Base-by-base conservation (phyloP, 257 asterid species). In the Salvia splendens region DNA sequence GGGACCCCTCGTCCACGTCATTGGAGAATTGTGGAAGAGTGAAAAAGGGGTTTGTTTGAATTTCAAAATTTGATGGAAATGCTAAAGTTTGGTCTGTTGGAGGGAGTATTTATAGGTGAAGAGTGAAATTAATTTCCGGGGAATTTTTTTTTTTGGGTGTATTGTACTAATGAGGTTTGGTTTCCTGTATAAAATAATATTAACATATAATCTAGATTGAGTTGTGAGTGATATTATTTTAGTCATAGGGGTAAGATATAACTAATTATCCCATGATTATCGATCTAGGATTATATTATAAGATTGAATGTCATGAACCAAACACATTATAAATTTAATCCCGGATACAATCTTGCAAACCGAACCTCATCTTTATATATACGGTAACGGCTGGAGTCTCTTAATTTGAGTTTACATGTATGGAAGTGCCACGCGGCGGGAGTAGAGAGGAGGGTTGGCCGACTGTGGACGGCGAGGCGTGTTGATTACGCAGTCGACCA, bases 1-100 rank as follows among this genome's bases (percentile, higher is more conserved):
- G 8, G 86, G 90, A 60, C 98, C 98, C 65, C 87, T 81, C 57
- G 71, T 86, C 98, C 98, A 93, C 67, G 78, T 75, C 92, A 85
- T 86, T 61, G 72, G 51, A 69, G 52, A 30, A 67, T 8, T 15
- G 56, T 5, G 7, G n/a, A 52, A 11, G 40, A 5, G 9, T 4
- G 36, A 10, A 20, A 28, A n/a, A n/a, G n/a, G 1, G n/a, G 42
- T 38, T 38, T 20, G 24, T 20, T 33, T 5, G 5, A 33, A 3
- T 33, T 53, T 53, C 40, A 53, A 53, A 53, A 9, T 24, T 28
- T 30, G 61, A 12, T 28, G 20, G 61, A 55, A 32, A 12, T 8
- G 43, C 51, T 7, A 32, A 2, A 2, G 30, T 11, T 36, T 30
- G 61, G 65, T 50, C 24, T 8, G 73, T 30, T 42, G 76, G 73